phyloP scores from a whole-genome alignment of 257 asterid species.

The Coffea canephora region DNA sequence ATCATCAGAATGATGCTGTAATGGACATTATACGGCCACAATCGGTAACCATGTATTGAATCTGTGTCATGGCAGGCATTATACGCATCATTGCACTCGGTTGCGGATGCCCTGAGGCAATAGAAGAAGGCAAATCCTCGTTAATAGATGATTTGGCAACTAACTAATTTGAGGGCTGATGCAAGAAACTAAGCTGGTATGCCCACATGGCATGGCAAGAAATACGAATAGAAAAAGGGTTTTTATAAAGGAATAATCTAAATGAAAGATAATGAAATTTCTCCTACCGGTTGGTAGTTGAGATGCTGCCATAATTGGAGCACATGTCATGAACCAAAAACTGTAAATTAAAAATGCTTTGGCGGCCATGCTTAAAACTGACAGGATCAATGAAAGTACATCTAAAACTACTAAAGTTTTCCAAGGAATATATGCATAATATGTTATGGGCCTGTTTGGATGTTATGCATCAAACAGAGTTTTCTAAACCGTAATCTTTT shows the following conservation, averaged over 20 bases:
- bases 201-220: slow-evolving; percentile 19
- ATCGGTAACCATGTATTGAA: no score
- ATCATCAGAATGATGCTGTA: no score
- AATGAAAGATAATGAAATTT: slow-evolving; percentile 10
- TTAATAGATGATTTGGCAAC: slow-evolving; percentile 14
- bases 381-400: slow-evolving; percentile 18
- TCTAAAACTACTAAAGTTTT: background rate
- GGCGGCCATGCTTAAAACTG: slow-evolving; percentile 10
- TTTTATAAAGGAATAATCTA: background rate
- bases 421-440: background rate
- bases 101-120: no score
- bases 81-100: no score
- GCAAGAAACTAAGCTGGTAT: background rate
- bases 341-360: slow-evolving; percentile 24
- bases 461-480: background rate
- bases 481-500: background rate
- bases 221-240: background rate
- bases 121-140: no score
- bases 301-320: slow-evolving; percentile 34
- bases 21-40: no score
- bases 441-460: background rate
- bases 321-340: slow-evolving; percentile 33
- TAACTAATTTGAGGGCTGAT: background rate
- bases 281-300: slow-evolving; percentile 25
- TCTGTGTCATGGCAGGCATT: no score